phyloP scores from a whole-genome alignment of 805 yeast species.

The Lipomyces mesembrius region DNA sequence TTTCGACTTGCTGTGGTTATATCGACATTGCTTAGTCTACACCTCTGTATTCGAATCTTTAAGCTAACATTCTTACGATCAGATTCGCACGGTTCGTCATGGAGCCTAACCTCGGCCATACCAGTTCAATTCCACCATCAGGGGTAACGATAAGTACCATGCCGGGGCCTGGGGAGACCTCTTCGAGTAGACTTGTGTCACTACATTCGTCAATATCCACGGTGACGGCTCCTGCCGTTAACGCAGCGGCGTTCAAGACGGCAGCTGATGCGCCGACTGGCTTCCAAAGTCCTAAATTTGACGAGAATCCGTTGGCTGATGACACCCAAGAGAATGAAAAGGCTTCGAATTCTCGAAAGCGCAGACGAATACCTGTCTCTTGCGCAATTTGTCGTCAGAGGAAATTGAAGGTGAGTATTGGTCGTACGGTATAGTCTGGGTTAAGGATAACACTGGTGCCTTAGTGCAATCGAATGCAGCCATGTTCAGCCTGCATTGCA shows the following conservation, averaged over 20 bases:
- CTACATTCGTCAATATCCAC: background rate
- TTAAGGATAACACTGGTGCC: background rate
- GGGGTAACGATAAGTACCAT: background rate
- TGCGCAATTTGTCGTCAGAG: conserved; percentile 29
- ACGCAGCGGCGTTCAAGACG: background rate
- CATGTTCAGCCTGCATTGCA: conserved; percentile 34
- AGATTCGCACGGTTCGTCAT: background rate
- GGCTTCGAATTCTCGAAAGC: conserved; percentile 8
- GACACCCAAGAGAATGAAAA: background rate
- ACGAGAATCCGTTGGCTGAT: background rate
- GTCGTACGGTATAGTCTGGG: background rate
- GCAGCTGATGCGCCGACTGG: background rate
- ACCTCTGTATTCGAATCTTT: background rate
- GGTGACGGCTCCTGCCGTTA: background rate
- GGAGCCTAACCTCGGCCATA: background rate
- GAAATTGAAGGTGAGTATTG: conserved; percentile 22
- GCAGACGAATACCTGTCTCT: conserved; percentile 23
- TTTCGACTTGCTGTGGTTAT: background rate
- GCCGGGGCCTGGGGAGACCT: background rate
- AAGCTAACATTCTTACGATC: background rate
- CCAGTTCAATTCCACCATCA: background rate
- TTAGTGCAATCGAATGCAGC: conserved; percentile 35
- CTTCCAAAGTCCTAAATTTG: background rate
- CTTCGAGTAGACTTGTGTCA: background rate
- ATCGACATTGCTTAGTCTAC: background rate